phyloP scores from a whole-genome alignment of 2,329 filamentous ascomycete species.

The Lachnum nothofagi region DNA sequence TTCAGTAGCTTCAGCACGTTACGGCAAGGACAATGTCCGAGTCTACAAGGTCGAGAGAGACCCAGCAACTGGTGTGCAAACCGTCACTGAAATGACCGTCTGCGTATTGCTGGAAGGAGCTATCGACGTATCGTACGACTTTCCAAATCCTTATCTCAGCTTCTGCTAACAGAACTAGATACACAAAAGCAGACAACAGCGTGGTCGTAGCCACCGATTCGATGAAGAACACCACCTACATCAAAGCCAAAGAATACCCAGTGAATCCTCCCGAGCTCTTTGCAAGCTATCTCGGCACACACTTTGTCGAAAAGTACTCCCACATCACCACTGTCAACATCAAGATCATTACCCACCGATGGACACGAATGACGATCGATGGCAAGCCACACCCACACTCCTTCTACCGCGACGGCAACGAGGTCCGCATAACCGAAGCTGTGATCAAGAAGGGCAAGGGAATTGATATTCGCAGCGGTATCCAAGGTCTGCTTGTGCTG shows the following conservation, averaged over 20 bases:
- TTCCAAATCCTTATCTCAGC: neutral
- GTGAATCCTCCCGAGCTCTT: constrained; percentile 92
- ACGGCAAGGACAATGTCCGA: constrained; percentile 97
- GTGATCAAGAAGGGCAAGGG: constrained; percentile 62
- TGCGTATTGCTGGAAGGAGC: constrained; percentile 88
- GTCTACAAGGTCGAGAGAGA: constrained; percentile 91
- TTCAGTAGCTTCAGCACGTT: constrained; percentile 60
- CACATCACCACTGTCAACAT: constrained; percentile 86
- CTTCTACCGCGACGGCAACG: constrained; percentile 83
- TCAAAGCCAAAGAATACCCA: constrained; percentile 88
- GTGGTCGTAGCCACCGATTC: constrained; percentile 94
- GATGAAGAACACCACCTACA: constrained; percentile 96
- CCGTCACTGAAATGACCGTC: constrained; percentile 91
- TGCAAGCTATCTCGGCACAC: constrained; percentile 74
- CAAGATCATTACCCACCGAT: constrained; percentile 77
- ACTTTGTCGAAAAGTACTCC: constrained; percentile 82
- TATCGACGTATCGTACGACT: constrained; percentile 70
- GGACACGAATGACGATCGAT: constrained; percentile 82
- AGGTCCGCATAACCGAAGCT: constrained; percentile 79
- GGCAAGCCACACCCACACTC: constrained; percentile 91
- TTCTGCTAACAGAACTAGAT: constrained; percentile 48
- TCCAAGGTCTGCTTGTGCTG: constrained; percentile 78
- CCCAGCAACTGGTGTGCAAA: constrained; percentile 69
- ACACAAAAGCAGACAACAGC: constrained; percentile 89
- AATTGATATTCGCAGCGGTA: constrained; percentile 70